Percentiles rank a stretch among this genome's conserved stretches.
phyloP scores from a whole-genome alignment of 306 rosid species.

The Malus sieversii region DNA sequence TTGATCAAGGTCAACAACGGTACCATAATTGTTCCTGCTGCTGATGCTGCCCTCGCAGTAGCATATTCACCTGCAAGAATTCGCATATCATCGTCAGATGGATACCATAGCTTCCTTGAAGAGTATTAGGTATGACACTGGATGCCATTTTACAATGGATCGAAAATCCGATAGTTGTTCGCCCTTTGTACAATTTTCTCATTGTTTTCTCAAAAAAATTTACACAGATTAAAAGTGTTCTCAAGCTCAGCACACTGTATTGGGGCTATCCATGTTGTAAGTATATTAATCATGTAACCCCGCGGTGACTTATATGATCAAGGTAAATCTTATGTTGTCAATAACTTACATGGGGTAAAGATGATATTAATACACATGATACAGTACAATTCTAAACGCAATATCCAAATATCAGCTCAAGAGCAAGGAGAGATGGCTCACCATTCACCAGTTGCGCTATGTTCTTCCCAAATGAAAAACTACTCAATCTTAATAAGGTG shows the following conservation, averaged over 20 bases:
- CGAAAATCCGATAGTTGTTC: neutral
- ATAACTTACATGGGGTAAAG: neutral
- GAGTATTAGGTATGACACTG: neutral
- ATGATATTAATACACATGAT: neutral
- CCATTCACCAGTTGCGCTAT: neutral
- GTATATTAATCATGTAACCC: neutral
- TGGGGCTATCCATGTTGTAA: neutral
- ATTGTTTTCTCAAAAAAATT: neutral
- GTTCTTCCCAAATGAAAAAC: neutral
- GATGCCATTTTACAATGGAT: neutral
- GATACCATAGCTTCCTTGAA: neutral
- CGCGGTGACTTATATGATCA: neutral
- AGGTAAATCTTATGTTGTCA: neutral
- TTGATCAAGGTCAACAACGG: slow-evolving; percentile 9
- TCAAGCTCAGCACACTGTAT: neutral
- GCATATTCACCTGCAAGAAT: slow-evolving; percentile 69
- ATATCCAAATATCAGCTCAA: neutral
- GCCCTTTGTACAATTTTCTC: neutral
- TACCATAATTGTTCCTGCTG: slow-evolving; percentile 87
- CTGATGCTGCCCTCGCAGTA: slow-evolving; percentile 83
- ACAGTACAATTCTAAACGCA: neutral
- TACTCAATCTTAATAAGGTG: neutral
- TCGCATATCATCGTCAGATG: slow-evolving; percentile 10
- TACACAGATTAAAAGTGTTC: neutral
- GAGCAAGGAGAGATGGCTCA: neutral